Evolutionary conservation across 2,329 filamentous ascomycete species (phyloP), one percentile per base, ranked within the genome.

Genomic region (Claviceps monticola): DNA sequence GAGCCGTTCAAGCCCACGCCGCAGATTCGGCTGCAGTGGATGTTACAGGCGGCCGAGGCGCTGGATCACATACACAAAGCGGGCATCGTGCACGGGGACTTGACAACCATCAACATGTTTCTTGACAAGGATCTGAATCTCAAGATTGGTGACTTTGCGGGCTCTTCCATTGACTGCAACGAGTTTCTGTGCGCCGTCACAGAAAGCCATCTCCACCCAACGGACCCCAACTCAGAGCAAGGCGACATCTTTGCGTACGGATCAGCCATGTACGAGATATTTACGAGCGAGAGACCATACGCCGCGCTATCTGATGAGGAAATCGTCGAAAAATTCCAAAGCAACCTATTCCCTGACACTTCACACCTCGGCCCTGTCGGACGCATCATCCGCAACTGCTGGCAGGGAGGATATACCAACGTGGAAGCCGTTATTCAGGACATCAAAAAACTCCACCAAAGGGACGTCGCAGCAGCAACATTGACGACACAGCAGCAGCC

Each of bases 101-200:
- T 53, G 3, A 53, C 51, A 11, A 47, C 45, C 38, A 13, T 44
- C 36, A 53, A 53, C 38, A 46, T 53, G 36, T 53, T 50, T 44
- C 42, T 53, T n/a, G 51, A 53, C 38, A 29, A 46, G n/a, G 19
- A 44, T 17, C 41, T 53, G 2, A 48, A 53, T 44, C 42, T 39
- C 38, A 53, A 38, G 44, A 49, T 53, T 39, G 52, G 43, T 21
- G 52, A 53, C 37, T 53, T 53, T 53, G 52, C 48, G 21, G 52
- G 48, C 44, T 53, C 51, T 9, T 53, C 51, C 13, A 50, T 53
- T 41, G 51, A 53, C 13, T 48, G 17, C 17, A 38, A 29, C 14
- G 43, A 49, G 13, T 44, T 51, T 11, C 43, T 53, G 17, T 19
- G 50, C n/a, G 14, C 21, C 5, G 48, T 53, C 44, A 53, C 52